Percentiles rank a stretch among this genome's conserved stretches.
Evolutionary conservation across 805 yeast species (phyloP).

Genomic region (Metschnikowia lochheadii): DNA sequence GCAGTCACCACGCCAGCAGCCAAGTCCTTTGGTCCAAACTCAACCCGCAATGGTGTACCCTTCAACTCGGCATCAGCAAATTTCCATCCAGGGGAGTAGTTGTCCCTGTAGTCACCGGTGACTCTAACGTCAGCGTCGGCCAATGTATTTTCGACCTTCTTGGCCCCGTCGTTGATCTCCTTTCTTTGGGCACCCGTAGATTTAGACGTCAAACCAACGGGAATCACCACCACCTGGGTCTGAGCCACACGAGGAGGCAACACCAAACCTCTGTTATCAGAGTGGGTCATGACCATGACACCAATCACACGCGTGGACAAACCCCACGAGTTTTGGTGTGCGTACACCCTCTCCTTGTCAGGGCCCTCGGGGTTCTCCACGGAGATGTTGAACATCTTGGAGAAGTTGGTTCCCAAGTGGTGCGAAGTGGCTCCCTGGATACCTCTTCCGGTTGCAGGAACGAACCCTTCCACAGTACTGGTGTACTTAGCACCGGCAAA

Average conservation of each 20-base stretch:
- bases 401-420: slow-evolving; percentile 95
- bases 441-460: slow-evolving; percentile 98
- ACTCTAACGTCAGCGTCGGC: slow-evolving; percentile 64
- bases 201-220: slow-evolving; percentile 91
- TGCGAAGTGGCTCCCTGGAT: slow-evolving; percentile 99
- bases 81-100: slow-evolving; percentile 98
- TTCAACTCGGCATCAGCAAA: slow-evolving; percentile 95
- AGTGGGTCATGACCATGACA: slow-evolving; percentile 98
- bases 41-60: slow-evolving; percentile 92
- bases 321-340: slow-evolving; percentile 99
- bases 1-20: slow-evolving; percentile 75
- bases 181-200: slow-evolving; percentile 72
- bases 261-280: slow-evolving; percentile 97
- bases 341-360: slow-evolving; percentile 80
- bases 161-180: slow-evolving; percentile 66
- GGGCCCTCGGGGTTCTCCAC: slow-evolving; percentile 95
- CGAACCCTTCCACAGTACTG: slow-evolving; percentile 93
- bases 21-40: slow-evolving; percentile 94
- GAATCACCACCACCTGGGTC: slow-evolving; percentile 85
- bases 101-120: slow-evolving; percentile 83
- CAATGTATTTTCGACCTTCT: slow-evolving; percentile 61
- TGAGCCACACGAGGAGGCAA: slow-evolving; percentile 97
- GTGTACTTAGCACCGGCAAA: slow-evolving; percentile 98
- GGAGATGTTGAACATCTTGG: slow-evolving; percentile 93
- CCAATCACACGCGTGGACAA: slow-evolving; percentile 97